Evolutionary conservation across 192 early-diverging fungal genomes (phyloP).

Genomic region (Geranomyces variabilis): DNA sequence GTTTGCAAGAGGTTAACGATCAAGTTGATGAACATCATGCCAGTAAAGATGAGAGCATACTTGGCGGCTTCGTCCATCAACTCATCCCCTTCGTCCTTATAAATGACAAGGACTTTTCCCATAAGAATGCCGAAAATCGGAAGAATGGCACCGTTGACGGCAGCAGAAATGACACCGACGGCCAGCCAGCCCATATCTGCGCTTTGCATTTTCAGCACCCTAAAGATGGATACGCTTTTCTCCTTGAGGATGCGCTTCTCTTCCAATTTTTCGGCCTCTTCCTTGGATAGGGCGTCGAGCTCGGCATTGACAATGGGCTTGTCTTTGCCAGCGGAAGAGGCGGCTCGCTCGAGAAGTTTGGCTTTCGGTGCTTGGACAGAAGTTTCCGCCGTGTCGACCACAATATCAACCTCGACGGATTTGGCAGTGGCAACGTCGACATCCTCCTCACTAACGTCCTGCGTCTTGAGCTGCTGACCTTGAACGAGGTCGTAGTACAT

Average conservation of each 20-base stretch:
- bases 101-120: conserved; percentile 32
- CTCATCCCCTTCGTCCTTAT: conserved; percentile 39
- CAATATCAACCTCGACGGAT: neutral
- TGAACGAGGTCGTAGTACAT: conserved; percentile 70
- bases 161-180: conserved; percentile 63
- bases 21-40: conserved; percentile 61
- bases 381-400: conserved; percentile 2
- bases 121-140: conserved; percentile 67
- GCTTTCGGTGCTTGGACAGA: neutral
- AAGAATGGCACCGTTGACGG: conserved; percentile 69
- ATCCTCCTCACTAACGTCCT: neutral
- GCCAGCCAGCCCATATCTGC: conserved; percentile 47
- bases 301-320: conserved; percentile 4
- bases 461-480: conserved; percentile 52
- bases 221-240: conserved; percentile 30
- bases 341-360: conserved; percentile 29
- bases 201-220: conserved; percentile 46
- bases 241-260: conserved; percentile 25
- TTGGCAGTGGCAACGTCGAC: neutral
- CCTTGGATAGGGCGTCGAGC: neutral
- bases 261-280: neutral
- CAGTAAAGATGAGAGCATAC: conserved; percentile 34
- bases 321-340: conserved; percentile 22
- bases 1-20: conserved; percentile 50
- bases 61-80: conserved; percentile 51